phyloP scores from a whole-genome alignment of 148 eudicot genomes.

The Vaccinium vitisidaea region DNA sequence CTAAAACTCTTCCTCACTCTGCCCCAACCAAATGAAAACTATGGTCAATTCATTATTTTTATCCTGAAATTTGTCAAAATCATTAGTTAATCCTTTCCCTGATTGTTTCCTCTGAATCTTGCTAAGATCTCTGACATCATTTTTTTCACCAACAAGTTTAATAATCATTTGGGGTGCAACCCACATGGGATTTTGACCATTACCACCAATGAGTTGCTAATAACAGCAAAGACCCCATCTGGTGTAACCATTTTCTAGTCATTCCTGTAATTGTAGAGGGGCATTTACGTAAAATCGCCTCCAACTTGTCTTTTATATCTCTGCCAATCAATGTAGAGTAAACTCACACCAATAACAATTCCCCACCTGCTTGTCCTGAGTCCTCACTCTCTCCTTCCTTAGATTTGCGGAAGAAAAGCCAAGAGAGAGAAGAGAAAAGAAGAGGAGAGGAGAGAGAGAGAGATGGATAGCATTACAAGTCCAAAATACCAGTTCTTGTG shows the following conservation, averaged over 20 bases:
- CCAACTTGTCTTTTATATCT: neutral
- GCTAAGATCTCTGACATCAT: neutral
- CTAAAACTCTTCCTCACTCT: neutral
- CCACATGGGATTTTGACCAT: neutral
- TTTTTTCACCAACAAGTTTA: neutral
- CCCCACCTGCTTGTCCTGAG: neutral
- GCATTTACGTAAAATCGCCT: constrained; percentile 10
- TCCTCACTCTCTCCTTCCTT: neutral
- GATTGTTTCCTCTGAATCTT: neutral
- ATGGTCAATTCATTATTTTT: neutral
- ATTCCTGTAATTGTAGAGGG: neutral
- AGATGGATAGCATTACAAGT: constrained; percentile 27
- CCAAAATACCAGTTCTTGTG: constrained; percentile 19
- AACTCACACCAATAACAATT: neutral
- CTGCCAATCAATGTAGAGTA: neutral
- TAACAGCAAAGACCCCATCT: neutral
- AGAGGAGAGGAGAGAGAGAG: constrained; percentile 1
- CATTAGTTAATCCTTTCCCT: neutral
- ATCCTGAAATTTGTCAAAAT: neutral
- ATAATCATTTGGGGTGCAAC: neutral
- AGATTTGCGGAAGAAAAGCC: neutral
- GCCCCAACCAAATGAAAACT: neutral
- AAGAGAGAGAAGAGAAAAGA: neutral
- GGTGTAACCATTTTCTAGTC: neutral
- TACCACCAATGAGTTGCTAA: neutral